Evolutionary conservation across 2,329 filamentous ascomycete genomes (phyloP).

Genomic region (Aspergillus sp.): DNA sequence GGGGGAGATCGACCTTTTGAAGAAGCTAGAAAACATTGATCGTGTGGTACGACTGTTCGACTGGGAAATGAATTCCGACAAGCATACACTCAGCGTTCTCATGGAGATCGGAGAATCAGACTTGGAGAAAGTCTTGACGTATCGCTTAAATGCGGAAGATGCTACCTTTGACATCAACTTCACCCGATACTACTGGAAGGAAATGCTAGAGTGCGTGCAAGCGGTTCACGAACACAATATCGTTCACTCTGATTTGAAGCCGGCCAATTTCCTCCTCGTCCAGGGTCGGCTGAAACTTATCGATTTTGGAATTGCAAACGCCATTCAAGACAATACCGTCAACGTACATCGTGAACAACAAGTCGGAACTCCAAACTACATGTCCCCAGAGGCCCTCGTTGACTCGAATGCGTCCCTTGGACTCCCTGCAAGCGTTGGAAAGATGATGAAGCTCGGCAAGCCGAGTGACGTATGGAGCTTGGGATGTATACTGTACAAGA

Average conservation of each 20-base stretch:
- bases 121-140: slow-evolving; percentile 80
- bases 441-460: slow-evolving; percentile 94
- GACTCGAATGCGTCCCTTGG: slow-evolving; percentile 74
- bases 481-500: slow-evolving; percentile 95
- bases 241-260: slow-evolving; percentile 95
- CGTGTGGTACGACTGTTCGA: slow-evolving; percentile 89
- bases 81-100: slow-evolving; percentile 84
- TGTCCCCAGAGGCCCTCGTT: slow-evolving; percentile 93
- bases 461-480: slow-evolving; percentile 95
- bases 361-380: slow-evolving; percentile 96
- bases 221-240: slow-evolving; percentile 89
- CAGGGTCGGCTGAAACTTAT: slow-evolving; percentile 92
- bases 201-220: slow-evolving; percentile 95
- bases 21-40: slow-evolving; percentile 80
- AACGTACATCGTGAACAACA: slow-evolving; percentile 97
- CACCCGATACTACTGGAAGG: slow-evolving; percentile 97
- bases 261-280: slow-evolving; percentile 93
- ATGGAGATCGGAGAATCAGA: slow-evolving; percentile 98
- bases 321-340: slow-evolving; percentile 94
- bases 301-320: slow-evolving; percentile 97
- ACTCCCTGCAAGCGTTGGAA: slow-evolving; percentile 55
- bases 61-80: slow-evolving; percentile 91
- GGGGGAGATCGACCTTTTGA: slow-evolving; percentile 90
- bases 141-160: slow-evolving; percentile 71
- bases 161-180: slow-evolving; percentile 84